A percentile compares a stretch with the other conserved stretches of the same genome.
Conservation (phyloP, 305 asterid genomes). For the Andrographis paniculata region DNA sequence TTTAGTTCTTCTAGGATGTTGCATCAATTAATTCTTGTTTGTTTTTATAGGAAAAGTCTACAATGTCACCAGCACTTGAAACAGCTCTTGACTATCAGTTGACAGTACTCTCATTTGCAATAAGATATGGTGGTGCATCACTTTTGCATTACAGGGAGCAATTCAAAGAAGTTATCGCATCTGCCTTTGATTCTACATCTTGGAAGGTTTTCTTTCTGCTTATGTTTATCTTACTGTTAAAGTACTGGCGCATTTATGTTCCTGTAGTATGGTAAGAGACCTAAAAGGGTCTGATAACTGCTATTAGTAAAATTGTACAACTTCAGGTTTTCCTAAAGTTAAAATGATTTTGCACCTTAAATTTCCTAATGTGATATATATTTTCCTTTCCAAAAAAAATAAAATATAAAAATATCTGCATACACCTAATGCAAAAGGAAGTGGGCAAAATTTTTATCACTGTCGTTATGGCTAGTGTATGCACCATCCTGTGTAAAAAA, state of each 20-base stretch:
- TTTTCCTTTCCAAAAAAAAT: neutral
- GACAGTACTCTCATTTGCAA: conserved; percentile 89
- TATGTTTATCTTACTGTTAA: conserved; percentile 8
- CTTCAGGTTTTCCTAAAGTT: neutral
- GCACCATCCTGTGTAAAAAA: no score
- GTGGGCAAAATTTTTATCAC: neutral
- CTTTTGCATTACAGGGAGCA: conserved; percentile 65
- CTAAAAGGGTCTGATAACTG: conserved; percentile 4
- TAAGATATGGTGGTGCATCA: conserved; percentile 91
- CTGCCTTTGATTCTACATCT: conserved; percentile 91
- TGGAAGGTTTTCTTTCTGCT: conserved; percentile 75
- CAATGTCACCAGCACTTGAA: conserved; percentile 94
- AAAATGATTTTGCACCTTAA: neutral
- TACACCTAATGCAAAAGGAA: neutral
- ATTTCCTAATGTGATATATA: neutral
- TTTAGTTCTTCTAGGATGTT: conserved; percentile 20
- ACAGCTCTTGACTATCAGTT: conserved; percentile 79
- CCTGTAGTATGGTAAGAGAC: conserved; percentile 13
- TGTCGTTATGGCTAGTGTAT: neutral
- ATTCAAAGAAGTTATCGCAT: conserved; percentile 73
- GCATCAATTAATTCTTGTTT: conserved; percentile 18
- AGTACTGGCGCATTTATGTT: conserved; percentile 12
- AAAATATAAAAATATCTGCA: neutral
- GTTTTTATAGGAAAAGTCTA: conserved; percentile 54
- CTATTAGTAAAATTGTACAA: conserved; percentile 13